Evolutionary conservation across 768 basidiomycete species (phyloP).

Genomic region (Nidula microcarpa): DNA sequence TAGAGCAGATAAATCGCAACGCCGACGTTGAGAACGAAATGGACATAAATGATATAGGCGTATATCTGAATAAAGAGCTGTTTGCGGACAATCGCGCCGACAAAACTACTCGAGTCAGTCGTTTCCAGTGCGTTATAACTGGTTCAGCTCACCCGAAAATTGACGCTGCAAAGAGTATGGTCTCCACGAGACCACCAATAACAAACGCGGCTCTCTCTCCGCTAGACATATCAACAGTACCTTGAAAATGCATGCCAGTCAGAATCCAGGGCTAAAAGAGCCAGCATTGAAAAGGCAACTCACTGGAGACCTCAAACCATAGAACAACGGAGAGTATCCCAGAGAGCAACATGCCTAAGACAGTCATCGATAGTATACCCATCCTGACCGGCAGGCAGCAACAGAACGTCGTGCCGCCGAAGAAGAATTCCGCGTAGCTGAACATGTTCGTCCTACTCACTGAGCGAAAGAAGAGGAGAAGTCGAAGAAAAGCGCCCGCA

Average conservation of each 20-base stretch:
- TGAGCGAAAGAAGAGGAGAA: not conserved
- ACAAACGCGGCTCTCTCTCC: conserved; percentile 39
- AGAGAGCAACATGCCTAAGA: conserved; percentile 50
- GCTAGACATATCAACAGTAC: conserved; percentile 28
- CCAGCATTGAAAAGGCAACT: not conserved
- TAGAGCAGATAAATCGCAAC: conserved; percentile 51
- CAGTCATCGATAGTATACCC: conserved; percentile 54
- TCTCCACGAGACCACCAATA: conserved; percentile 50
- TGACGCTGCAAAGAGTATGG: conserved; percentile 48
- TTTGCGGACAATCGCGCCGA: conserved; percentile 62
- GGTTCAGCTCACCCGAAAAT: conserved; percentile 44
- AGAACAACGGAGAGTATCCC: conserved; percentile 49
- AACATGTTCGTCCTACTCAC: conserved; percentile 27
- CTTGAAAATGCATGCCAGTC: conserved; percentile 13
- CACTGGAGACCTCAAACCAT: conserved; percentile 64
- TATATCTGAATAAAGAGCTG: conserved; percentile 57
- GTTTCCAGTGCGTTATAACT: not conserved
- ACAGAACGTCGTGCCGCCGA: conserved; percentile 54
- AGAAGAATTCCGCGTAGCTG: conserved; percentile 41
- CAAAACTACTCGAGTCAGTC: conserved; percentile 36
- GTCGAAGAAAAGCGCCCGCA: not conserved
- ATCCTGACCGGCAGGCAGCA: conserved; percentile 61
- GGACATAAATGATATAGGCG: conserved; percentile 51
- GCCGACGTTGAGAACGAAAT: conserved; percentile 52
- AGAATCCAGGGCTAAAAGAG: not conserved